Percentiles rank a stretch among this genome's conserved stretches.
Evolutionary conservation across 345 rosid genomes (phyloP).

Genomic region (Lenwebbia sp.): DNA sequence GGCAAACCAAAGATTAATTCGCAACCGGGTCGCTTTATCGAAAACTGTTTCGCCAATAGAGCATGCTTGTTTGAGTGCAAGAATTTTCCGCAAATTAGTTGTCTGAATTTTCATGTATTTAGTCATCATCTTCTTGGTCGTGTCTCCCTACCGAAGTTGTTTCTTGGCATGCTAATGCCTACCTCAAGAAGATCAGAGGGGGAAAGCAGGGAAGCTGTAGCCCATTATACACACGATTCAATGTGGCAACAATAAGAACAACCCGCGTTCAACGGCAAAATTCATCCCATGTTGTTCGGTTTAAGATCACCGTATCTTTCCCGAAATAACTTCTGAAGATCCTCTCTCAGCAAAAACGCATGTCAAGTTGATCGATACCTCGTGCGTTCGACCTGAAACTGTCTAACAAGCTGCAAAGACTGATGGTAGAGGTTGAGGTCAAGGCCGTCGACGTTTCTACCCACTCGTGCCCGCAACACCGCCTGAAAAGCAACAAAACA

Average conservation of each 20-base stretch:
- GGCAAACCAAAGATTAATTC: too few relatives aligned
- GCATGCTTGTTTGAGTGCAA: too few relatives aligned
- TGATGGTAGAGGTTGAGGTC: conserved; percentile 69
- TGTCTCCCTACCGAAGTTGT: too few relatives aligned
- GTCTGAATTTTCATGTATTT: too few relatives aligned
- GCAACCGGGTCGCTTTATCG: too few relatives aligned
- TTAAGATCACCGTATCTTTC: neutral
- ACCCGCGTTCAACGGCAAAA: neutral
- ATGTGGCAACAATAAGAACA: neutral
- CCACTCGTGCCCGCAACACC: conserved; percentile 62
- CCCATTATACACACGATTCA: neutral
- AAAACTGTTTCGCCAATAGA: too few relatives aligned
- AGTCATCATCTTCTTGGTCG: too few relatives aligned
- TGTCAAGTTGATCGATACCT: conserved; percentile 2
- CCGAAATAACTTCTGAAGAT: neutral
- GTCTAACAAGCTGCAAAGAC: conserved; percentile 45
- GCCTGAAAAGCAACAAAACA: conserved; percentile 27
- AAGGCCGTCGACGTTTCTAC: conserved; percentile 74
- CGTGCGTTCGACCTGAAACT: conserved; percentile 33
- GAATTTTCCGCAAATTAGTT: too few relatives aligned
- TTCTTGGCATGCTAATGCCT: too few relatives aligned
- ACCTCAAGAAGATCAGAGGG: too few relatives aligned
- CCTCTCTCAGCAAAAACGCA: neutral
- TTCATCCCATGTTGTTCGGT: too few relatives aligned
- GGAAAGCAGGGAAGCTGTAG: too few relatives aligned